phyloP scores from a whole-genome alignment of 2,329 filamentous ascomycete species.

The Nemania serpens region DNA sequence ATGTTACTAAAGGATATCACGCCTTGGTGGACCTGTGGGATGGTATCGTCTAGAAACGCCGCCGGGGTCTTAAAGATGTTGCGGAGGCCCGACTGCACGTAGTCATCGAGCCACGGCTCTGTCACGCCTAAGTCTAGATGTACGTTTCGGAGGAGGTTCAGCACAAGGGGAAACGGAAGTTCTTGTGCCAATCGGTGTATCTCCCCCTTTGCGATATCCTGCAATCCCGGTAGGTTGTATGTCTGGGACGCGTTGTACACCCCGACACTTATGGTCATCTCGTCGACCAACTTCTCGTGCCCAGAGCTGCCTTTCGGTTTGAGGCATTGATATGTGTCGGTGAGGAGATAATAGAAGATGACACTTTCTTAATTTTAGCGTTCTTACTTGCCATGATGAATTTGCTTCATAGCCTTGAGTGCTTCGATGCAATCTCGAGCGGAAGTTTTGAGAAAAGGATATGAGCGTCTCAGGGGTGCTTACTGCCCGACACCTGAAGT shows the following conservation, averaged over 20 bases:
- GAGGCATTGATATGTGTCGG: slow-evolving; percentile 34
- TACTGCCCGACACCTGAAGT: slow-evolving; percentile 26
- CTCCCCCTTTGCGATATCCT: slow-evolving; percentile 28
- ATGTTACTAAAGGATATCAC: slow-evolving; percentile 25
- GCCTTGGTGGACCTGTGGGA: slow-evolving; percentile 11
- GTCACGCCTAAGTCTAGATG: slow-evolving; percentile 13
- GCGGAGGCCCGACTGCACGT: slow-evolving; percentile 19
- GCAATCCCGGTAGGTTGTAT: slow-evolving; percentile 27
- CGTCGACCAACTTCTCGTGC: slow-evolving; percentile 21
- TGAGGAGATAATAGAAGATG: slow-evolving; percentile 34
- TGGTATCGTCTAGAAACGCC: slow-evolving; percentile 19
- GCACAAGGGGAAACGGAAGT: slow-evolving; percentile 23
- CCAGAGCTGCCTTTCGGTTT: slow-evolving; percentile 24
- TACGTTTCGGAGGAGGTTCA: slow-evolving; percentile 20
- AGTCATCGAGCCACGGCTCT: slow-evolving; percentile 23
- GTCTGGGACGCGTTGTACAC: slow-evolving; percentile 27
- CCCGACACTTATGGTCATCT: slow-evolving; percentile 30
- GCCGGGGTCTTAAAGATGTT: slow-evolving; percentile 19
- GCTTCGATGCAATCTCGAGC: neutral
- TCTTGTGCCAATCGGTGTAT: slow-evolving; percentile 29
- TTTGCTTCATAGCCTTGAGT: neutral
- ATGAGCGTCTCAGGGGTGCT: neutral
- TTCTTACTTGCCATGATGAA: no score
- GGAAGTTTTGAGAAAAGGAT: neutral
- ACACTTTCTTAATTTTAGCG: slow-evolving; percentile 1